These are phyloP conservation scores for Mycena galericulata DNA, from an alignment of 768 basidiomycete species.

Conservation along the genomic window DNA sequence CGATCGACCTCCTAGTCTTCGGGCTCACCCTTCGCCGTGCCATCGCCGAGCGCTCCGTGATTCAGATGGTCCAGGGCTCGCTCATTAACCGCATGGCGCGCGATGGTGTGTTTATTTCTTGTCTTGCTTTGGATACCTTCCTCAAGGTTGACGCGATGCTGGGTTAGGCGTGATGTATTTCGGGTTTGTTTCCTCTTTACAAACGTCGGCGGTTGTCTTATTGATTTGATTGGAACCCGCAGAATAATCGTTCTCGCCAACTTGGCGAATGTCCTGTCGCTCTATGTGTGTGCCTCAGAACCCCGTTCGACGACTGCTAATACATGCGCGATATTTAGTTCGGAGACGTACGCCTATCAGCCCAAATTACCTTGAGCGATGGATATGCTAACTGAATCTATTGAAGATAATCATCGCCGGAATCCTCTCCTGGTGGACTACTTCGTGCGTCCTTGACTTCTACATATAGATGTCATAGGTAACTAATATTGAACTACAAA, in stretches of 20 bases:
- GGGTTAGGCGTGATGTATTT: slow-evolving; percentile 30
- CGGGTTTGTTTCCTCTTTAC: slow-evolving; percentile 11
- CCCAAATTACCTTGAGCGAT: too few relatives aligned
- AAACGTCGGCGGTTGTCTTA: neutral
- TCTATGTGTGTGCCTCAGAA: slow-evolving; percentile 15
- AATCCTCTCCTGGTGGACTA: slow-evolving; percentile 30
- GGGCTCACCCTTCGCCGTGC: slow-evolving; percentile 25
- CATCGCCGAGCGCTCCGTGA: slow-evolving; percentile 1
- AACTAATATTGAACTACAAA: neutral
- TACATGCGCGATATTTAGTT: neutral
- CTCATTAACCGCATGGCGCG: slow-evolving; percentile 21
- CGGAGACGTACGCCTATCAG: slow-evolving; percentile 10
- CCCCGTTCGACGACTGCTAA: neutral
- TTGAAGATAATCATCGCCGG: slow-evolving; percentile 24
- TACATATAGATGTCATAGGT: neutral
- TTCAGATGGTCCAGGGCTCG: slow-evolving; percentile 3
- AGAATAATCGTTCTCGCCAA: slow-evolving; percentile 32
- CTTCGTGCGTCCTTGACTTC: slow-evolving; percentile 14
- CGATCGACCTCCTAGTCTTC: slow-evolving; percentile 19
- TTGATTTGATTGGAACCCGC: neutral
- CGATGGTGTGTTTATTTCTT: slow-evolving; percentile 22
- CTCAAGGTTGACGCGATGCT: neutral
- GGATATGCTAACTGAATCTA: too few relatives aligned
- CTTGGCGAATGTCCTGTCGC: slow-evolving; percentile 23
- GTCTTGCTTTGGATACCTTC: neutral